Evolutionary conservation across 2,329 filamentous ascomycete genomes (phyloP).

Genomic region (Fusarium anthophilum): DNA sequence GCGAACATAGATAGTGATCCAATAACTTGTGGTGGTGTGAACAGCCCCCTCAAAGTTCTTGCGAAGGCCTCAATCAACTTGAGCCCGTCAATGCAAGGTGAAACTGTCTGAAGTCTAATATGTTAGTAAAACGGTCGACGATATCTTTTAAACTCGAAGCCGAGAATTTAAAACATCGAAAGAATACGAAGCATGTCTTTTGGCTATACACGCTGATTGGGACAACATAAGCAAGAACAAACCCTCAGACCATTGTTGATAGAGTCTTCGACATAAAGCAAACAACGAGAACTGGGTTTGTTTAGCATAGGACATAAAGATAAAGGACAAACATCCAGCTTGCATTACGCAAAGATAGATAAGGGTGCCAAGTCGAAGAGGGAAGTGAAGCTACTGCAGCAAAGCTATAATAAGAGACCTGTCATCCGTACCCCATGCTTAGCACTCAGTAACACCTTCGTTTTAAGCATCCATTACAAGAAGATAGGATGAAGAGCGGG

Average conservation of each 20-base stretch:
- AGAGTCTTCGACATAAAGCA: not conserved
- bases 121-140: too few relatives aligned
- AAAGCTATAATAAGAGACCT: constrained; percentile 10
- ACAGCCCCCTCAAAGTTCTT: not conserved
- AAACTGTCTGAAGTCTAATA: not conserved
- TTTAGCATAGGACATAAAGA: not conserved
- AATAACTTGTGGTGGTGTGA: not conserved
- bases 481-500: not conserved
- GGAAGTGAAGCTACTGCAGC: not conserved
- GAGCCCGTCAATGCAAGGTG: not conserved
- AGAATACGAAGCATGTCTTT: too few relatives aligned
- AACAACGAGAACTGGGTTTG: not conserved
- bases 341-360: not conserved
- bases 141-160: not conserved
- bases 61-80: not conserved
- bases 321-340: not conserved
- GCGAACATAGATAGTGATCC: not conserved
- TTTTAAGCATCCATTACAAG: constrained; percentile 1
- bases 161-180: not conserved
- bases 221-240: not conserved
- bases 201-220: not conserved
- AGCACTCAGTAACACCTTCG: not conserved
- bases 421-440: constrained; percentile 15
- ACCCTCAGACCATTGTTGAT: not conserved
- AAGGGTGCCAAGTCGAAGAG: not conserved